phyloP scores from a whole-genome alignment of 78 protist genomes.

The Chrysochromulina parva region DNA sequence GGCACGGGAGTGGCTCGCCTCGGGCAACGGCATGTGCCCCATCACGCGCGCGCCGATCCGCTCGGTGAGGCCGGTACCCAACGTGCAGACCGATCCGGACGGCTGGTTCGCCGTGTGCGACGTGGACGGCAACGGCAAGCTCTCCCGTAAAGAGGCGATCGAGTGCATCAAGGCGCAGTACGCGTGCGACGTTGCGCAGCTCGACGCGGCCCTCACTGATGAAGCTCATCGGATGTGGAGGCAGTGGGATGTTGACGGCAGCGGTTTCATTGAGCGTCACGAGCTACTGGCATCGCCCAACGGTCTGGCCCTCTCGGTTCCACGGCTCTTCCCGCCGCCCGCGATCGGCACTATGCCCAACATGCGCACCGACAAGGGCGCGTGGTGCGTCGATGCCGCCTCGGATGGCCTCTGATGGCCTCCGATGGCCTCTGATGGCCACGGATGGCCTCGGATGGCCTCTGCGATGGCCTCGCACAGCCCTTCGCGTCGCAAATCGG shows the following conservation, averaged over 20 bases:
- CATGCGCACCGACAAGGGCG: too few species aligned
- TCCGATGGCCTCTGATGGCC: too few species aligned
- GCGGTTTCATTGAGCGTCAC: neutral
- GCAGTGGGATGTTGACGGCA: neutral
- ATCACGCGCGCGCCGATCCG: neutral
- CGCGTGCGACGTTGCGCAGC: neutral
- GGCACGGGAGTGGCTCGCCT: neutral
- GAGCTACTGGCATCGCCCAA: neutral
- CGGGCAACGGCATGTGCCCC: neutral
- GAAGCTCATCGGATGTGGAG: neutral
- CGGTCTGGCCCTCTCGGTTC: too few species aligned
- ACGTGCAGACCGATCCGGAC: neutral
- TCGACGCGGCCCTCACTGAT: neutral
- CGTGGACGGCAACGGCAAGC: neutral
- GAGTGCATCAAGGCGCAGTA: neutral
- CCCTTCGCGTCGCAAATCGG: too few species aligned
- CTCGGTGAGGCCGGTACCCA: neutral
- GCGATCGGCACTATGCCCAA: too few species aligned
- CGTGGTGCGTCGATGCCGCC: too few species aligned
- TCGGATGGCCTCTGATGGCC: too few species aligned
- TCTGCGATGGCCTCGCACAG: too few species aligned
- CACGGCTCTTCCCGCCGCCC: too few species aligned
- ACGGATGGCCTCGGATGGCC: too few species aligned
- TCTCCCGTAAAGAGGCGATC: neutral
- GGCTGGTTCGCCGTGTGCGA: neutral